These are phyloP conservation scores for Escovopsis sp. DNA, from an alignment of 2,329 filamentous ascomycete genomes.

Conservation along the genomic window DNA sequence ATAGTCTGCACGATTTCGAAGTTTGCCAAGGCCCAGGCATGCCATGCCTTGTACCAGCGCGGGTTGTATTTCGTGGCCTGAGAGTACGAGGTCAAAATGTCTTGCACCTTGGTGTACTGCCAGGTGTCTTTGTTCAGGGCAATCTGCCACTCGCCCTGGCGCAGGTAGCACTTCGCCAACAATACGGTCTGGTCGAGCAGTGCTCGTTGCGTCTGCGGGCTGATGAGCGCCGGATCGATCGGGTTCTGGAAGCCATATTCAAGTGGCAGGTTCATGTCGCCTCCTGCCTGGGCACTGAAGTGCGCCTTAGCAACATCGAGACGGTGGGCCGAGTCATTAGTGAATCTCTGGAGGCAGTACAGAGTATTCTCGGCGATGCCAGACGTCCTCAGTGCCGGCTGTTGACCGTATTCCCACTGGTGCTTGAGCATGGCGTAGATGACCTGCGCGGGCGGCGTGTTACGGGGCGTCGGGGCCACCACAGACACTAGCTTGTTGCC, in stretches of 20 bases:
- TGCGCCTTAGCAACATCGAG: slow-evolving; percentile 39
- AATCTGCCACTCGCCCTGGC: slow-evolving; percentile 93
- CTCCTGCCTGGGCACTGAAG: slow-evolving; percentile 29
- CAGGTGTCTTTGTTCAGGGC: slow-evolving; percentile 74
- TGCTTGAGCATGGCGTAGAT: slow-evolving; percentile 96
- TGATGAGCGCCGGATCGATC: slow-evolving; percentile 28
- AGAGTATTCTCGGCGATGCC: slow-evolving; percentile 39
- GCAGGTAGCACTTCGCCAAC: slow-evolving; percentile 87
- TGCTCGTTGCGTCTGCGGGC: slow-evolving; percentile 34
- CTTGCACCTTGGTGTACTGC: slow-evolving; percentile 71
- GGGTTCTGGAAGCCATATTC: slow-evolving; percentile 37
- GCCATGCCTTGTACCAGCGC: slow-evolving; percentile 98
- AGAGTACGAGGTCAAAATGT: slow-evolving; percentile 80
- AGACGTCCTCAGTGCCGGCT: slow-evolving; percentile 26
- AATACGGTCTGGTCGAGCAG: slow-evolving; percentile 50
- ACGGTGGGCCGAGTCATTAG: slow-evolving; percentile 39
- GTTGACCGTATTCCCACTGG: slow-evolving; percentile 76
- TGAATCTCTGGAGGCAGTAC: slow-evolving; percentile 45
- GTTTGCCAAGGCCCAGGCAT: slow-evolving; percentile 94
- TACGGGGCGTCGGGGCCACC: slow-evolving; percentile 18
- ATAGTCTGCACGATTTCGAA: slow-evolving; percentile 92
- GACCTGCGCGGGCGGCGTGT: slow-evolving; percentile 56
- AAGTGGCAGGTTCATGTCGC: slow-evolving; percentile 27
- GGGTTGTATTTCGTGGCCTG: slow-evolving; percentile 89
- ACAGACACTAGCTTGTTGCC: slow-evolving; percentile 5